Conservation (phyloP, 169 alveolate species). For the Plasmodium cynomolgi region DNA sequence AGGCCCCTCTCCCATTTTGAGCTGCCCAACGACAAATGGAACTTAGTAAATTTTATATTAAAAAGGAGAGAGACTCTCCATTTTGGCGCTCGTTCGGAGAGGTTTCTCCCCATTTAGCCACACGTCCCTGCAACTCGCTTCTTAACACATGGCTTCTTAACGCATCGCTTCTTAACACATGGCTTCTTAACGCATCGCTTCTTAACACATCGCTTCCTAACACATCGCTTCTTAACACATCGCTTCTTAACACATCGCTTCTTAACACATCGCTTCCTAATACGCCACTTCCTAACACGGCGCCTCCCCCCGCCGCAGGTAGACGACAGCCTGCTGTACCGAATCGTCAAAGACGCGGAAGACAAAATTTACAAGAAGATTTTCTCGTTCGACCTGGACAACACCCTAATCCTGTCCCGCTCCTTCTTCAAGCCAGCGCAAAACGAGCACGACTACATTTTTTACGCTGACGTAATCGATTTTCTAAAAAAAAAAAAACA, state of each 20-base stretch:
- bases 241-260: neutral
- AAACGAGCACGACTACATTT: constrained; percentile 60
- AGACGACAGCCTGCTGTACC: constrained; percentile 68
- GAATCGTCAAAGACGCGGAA: constrained; percentile 42
- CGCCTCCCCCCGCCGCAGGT: neutral
- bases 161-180: neutral
- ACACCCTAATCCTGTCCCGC: constrained; percentile 53
- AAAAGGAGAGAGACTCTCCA: neutral
- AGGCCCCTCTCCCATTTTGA: constrained; percentile 32
- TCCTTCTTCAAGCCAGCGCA: constrained; percentile 65
- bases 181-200: neutral
- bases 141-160: neutral
- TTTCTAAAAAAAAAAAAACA: constrained; percentile 43
- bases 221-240: neutral
- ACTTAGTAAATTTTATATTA: constrained; percentile 20
- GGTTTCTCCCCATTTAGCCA: neutral
- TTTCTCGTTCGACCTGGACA: constrained; percentile 61
- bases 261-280: neutral
- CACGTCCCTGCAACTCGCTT: neutral
- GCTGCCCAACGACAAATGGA: constrained; percentile 48
- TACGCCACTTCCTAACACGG: neutral
- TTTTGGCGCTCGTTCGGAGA: neutral
- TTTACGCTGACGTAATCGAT: constrained; percentile 55
- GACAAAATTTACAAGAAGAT: constrained; percentile 34
- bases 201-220: neutral